Base-by-base conservation (phyloP, 495 filamentous ascomycete species). In the Xylaria bambusicola region DNA sequence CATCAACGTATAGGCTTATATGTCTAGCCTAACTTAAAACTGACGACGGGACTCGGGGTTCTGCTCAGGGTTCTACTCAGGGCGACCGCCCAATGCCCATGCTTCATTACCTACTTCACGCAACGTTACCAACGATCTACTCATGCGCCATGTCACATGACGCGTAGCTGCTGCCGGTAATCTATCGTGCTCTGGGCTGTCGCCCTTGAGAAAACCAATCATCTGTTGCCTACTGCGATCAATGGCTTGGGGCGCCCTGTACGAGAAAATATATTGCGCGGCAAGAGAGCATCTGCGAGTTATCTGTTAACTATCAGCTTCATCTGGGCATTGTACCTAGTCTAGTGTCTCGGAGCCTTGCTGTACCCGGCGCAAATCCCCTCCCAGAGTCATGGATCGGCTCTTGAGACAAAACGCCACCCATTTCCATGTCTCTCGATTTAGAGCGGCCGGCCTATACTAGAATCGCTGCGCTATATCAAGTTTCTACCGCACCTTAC, bases 101-200 rank as follows among this genome's bases (percentile, higher is more conserved):
- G n/a, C n/a, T n/a, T 38, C 51, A 15, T 23, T 27, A n/a, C 51
- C 18, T 29, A 23, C 36, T 27, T 52, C 31, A 7, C 17, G 15
- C 20, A 33, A 40, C 21, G 21, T 41, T 18, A 41, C 45, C 17
- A 3, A 13, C 6, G 4, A 5, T 21, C 21, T 52, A 42, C 36
- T 44, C 24, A 20, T 21, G 27, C 35, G 27, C 38, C 26, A 51
- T 46, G 47, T 60, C 57, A 60, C 57, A 52, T 60, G 57, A 60
- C 38, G 29, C 24, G 2, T 47, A 21, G 18, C 6, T 38, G 48
- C 48, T 60, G 57, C 57, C 12, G 38, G 57, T 53, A 23, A 60
- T 60, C 49, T 35, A 33, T 33, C 52, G 45, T 9, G 1, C 12
- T 29, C 26, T 26, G 23, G 10, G 15, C 24, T 8, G 15, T 45